Conservation (phyloP, 1,139 yeast species). For the Magnusiomyces sp. region DNA sequence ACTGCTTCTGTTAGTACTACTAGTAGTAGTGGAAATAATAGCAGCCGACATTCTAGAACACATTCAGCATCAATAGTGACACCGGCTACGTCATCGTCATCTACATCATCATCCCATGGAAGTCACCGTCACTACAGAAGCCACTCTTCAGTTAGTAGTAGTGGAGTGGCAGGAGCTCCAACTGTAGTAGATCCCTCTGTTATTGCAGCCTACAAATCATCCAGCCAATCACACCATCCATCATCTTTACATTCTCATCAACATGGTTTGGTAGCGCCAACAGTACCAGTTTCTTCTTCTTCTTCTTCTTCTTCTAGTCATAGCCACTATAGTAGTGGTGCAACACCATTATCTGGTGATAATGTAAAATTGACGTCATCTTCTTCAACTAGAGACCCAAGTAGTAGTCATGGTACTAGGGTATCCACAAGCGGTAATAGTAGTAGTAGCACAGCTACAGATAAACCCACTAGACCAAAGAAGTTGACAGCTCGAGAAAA, state of each 20-base stretch:
- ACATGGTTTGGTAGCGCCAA: too few relatives aligned
- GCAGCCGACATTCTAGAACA: not conserved
- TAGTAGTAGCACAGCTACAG: not conserved
- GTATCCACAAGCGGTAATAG: not conserved
- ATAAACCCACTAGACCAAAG: not conserved
- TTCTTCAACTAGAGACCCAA: not conserved
- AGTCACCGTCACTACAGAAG: not conserved
- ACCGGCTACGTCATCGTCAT: too few relatives aligned
- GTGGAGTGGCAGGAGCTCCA: too few relatives aligned
- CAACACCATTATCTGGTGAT: not conserved
- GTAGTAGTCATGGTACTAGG: not conserved
- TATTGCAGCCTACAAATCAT: too few relatives aligned
- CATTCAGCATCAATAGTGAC: too few relatives aligned
- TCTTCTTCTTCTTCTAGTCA: too few relatives aligned
- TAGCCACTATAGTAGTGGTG: not conserved
- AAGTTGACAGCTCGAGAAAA: conserved; percentile 1
- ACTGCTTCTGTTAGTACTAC: not conserved
- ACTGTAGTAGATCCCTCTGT: too few relatives aligned
- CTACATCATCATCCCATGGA: not conserved
- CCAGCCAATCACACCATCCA: too few relatives aligned
- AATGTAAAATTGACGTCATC: not conserved
- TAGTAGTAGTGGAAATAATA: not conserved
- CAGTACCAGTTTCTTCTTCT: too few relatives aligned
- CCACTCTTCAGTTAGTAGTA: too few relatives aligned
- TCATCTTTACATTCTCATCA: too few relatives aligned